Base-by-base conservation (phyloP, 164 flowering plant genomes). In the Tetrastigma voinierianum region DNA sequence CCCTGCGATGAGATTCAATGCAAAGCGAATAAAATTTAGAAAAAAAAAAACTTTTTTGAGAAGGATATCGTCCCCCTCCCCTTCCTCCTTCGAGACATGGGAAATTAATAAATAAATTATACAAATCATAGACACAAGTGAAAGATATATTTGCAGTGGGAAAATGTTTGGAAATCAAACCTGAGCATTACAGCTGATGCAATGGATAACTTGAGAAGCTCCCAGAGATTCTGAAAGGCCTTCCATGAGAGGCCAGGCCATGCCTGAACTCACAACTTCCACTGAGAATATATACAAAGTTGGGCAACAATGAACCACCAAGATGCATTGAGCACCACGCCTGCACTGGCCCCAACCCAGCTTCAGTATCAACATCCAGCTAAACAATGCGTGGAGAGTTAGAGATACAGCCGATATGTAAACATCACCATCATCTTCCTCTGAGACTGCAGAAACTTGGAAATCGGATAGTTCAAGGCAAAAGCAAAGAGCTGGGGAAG, bases 161-260 rank as follows among this genome's bases (percentile, higher is more conserved):
- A n/a, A n/a, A n/a, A 47, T 46, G 40, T 32, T 32, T 32, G 6
- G 40, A 51, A 11, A 48, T 54, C 79, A 77, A 18, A 90, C 96
- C 91, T 88, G 47, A 90, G 80, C 95, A 92, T 90, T 4, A 92
- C 75, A 0, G 96, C 96, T 0, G 95, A 92, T 1, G 95, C 95
- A 0, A 92, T 68, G 9, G 98, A 92, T 17, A 90, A 51, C 62
- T 69, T 75, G 11, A 87, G 84, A 51, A 90, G 90, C 0, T 79
- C 81, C 90, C 89, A 83, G 0, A 90, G 66, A 56, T 84, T 81
- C 1, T 81, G 78, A 66, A 90, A 92, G 0, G 95, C 94, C 73
- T 72, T 78, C 85, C 69, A 74, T 0, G 98, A 86, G 64, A 92
- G 87, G 10, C 95, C 96, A 18, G 71, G 40, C 98, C 98, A 90